Evolutionary conservation across 2,329 filamentous ascomycete species (phyloP), one percentile per base, ranked within the genome.

Genomic region (Bipolaris cookei): DNA sequence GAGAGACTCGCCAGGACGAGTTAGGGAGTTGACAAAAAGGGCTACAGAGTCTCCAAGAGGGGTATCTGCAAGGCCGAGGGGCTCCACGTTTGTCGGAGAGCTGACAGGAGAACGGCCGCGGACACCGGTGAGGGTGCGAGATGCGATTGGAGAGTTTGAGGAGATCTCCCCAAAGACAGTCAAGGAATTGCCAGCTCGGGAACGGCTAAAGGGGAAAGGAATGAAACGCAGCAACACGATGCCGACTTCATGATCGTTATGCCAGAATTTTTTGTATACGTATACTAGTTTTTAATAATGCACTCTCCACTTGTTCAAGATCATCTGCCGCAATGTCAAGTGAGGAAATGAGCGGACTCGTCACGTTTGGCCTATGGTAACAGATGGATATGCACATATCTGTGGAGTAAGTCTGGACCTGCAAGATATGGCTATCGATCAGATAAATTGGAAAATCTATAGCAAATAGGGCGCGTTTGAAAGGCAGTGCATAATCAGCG

Each of bases 401-500:
- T 6, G 13, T 25, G 20, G 13, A 42, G 39, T 42, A 23, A 25
- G 20, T 25, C 39, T 25, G 21, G 39, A 16, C 39, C 39, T 7
- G 4, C 23, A 7, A 10, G 13, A 42, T 8, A 14, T 10, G 14
- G 2, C 39, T 51, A 64, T 61, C 58, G 57, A 60, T 63, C 51
- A 56, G 56, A 50, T 56, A 45, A 41, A 20, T 3, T 34, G 14
- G 18, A 53, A 34, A 20, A 62, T 56, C 48, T 52, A 41, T 54
- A 64, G 56, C 68, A 63, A 72, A 70, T 73, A 39, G 43, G 25
- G 61, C 30, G 8, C 39, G 41, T 51, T 39, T 42, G 21, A 68
- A 65, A 62, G 54, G 45, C 38, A 46, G 57, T 68, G 61, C 65
- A 63, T 66, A 61, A 65, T 43, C 63, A 45, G 65, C 55, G 65